Conservation (phyloP, 306 rosid genomes). For the Cicer arietinum region DNA sequence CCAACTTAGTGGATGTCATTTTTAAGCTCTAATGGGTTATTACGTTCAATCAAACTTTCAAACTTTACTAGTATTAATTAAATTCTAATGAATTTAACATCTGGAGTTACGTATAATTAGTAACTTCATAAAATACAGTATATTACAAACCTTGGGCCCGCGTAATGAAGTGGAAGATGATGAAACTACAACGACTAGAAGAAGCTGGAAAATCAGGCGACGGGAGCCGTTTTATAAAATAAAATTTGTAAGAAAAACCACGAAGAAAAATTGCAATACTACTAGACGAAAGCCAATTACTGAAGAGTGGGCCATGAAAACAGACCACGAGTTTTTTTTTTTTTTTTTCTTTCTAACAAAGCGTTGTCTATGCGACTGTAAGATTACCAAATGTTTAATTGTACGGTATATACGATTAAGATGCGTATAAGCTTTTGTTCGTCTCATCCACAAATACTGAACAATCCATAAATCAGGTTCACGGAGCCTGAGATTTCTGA, state of each 20-base stretch:
- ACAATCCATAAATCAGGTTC: constrained; percentile 37
- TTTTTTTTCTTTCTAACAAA: constrained; percentile 1
- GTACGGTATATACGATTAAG: constrained; percentile 25
- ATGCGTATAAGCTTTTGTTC: constrained; percentile 9
- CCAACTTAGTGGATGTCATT: constrained; percentile 27
- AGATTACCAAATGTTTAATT: constrained; percentile 12
- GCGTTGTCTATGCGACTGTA: neutral
- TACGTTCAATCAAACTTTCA: constrained; percentile 25
- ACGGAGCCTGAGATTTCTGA: constrained; percentile 68
- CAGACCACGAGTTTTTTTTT: neutral
- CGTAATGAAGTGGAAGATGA: constrained; percentile 33
- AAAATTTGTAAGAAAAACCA: neutral
- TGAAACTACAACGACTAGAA: neutral
- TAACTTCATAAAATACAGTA: neutral
- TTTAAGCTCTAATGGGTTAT: constrained; percentile 1
- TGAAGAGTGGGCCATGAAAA: constrained; percentile 11
- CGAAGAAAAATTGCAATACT: constrained; percentile 6
- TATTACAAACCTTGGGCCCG: neutral
- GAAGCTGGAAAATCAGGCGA: neutral
- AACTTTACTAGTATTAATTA: neutral
- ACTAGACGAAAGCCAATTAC: constrained; percentile 11
- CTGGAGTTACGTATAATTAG: neutral
- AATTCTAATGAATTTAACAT: neutral
- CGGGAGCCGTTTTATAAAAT: constrained; percentile 9
- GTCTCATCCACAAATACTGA: constrained; percentile 27